Evolutionary conservation across 768 basidiomycete species (phyloP).

Genomic region (Mycena floridula): DNA sequence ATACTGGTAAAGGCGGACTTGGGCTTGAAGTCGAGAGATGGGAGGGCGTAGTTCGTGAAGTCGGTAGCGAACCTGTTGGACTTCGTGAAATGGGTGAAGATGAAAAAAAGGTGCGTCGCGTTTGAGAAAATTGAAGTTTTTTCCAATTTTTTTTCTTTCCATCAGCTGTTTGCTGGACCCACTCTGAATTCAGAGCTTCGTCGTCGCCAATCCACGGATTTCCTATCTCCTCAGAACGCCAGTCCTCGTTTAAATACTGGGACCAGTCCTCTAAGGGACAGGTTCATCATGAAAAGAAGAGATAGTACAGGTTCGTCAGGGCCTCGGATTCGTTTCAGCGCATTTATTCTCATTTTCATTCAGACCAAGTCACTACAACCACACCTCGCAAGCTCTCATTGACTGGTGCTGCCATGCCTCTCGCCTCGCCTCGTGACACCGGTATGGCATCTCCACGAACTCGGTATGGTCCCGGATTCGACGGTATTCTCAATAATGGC

Average conservation of each 20-base stretch:
- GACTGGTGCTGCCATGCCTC: conserved; percentile 53
- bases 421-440: conserved; percentile 52
- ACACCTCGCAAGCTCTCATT: conserved; percentile 66
- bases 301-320: conserved; percentile 57
- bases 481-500: conserved; percentile 62
- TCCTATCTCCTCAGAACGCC: conserved; percentile 56
- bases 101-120: conserved; percentile 77
- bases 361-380: conserved; percentile 54
- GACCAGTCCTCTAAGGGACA: conserved; percentile 59
- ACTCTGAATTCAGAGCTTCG: conserved; percentile 88
- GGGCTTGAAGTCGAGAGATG: conserved; percentile 84
- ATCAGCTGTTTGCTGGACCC: conserved; percentile 72
- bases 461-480: conserved; percentile 62
- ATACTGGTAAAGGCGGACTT: conserved; percentile 64
- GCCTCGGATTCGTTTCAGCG: conserved; percentile 6
- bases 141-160: conserved; percentile 13
- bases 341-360: conserved; percentile 10
- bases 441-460: conserved; percentile 61
- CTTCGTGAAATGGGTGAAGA: conserved; percentile 74
- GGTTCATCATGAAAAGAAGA: conserved; percentile 58
- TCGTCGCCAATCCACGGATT: conserved; percentile 76
- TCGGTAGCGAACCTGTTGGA: conserved; percentile 63
- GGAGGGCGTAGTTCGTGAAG: conserved; percentile 83
- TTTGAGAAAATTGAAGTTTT: conserved; percentile 6
- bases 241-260: conserved; percentile 46